A percentile compares a stretch with the other conserved stretches of the same genome.
Conservation (phyloP, 805 yeast species). For the Cyberlindnera euphorbiae region DNA sequence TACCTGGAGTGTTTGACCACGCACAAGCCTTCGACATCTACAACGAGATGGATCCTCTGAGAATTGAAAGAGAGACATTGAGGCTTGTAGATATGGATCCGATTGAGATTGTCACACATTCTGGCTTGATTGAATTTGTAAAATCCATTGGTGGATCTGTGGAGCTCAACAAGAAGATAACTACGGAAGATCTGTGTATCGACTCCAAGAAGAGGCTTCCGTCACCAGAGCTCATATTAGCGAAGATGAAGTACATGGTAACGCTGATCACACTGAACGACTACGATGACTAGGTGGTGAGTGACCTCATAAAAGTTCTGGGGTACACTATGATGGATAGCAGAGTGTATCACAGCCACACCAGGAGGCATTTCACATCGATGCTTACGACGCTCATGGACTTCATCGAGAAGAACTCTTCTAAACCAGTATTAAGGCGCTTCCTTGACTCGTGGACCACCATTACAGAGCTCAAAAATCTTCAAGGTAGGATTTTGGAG, state of each 20-base stretch:
- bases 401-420: not conserved
- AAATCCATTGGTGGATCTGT: slow-evolving; percentile 1
- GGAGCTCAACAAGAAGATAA: not conserved
- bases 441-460: slow-evolving; percentile 5
- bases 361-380: not conserved
- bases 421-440: not conserved
- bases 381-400: slow-evolving; percentile 1
- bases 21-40: not conserved
- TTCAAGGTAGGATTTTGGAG: slow-evolving; percentile 5
- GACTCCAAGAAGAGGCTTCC: slow-evolving; percentile 2
- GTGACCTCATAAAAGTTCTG: not conserved
- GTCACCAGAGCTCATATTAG: slow-evolving; percentile 1
- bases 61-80: not conserved
- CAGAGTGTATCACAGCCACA: slow-evolving; percentile 2
- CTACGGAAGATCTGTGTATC: not conserved
- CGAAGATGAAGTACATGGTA: slow-evolving; percentile 7
- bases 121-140: not conserved
- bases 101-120: not conserved
- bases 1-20: slow-evolving; percentile 2
- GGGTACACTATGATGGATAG: slow-evolving; percentile 14
- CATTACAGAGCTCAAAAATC: slow-evolving; percentile 1
- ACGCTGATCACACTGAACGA: not conserved
- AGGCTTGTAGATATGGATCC: too few relatives aligned
- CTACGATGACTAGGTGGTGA: not conserved
- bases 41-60: slow-evolving; percentile 1